phyloP scores from a whole-genome alignment of 2,329 filamentous ascomycete species.

The Metarhizium rileyi region DNA sequence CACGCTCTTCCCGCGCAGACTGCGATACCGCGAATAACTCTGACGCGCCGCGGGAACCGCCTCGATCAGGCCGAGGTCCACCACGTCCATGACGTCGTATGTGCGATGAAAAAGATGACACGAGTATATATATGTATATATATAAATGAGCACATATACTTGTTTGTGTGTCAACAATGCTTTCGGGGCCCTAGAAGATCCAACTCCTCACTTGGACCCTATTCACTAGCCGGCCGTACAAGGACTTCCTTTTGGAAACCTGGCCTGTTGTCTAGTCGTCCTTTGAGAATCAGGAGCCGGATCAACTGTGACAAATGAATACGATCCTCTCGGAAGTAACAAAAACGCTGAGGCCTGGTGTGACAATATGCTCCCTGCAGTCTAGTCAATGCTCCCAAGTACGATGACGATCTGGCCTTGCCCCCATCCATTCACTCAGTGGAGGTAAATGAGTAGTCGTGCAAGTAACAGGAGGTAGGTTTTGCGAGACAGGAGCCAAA shows the following conservation, averaged over 20 bases:
- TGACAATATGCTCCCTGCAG: neutral
- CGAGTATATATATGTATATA: too few species aligned
- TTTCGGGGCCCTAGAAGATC: neutral
- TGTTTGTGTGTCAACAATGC: neutral
- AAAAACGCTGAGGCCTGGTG: neutral
- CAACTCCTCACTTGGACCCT: neutral
- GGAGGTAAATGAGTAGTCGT: neutral
- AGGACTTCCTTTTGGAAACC: neutral
- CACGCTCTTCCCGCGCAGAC: conserved; percentile 25
- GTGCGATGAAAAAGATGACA: too few species aligned
- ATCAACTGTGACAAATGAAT: neutral
- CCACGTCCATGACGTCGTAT: conserved; percentile 3
- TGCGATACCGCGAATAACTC: conserved; percentile 22
- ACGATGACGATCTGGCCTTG: neutral
- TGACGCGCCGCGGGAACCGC: conserved; percentile 12
- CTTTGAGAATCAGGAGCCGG: too few species aligned
- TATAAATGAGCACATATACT: neutral
- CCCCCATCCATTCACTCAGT: neutral
- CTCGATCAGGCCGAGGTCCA: conserved; percentile 4
- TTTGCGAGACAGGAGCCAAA: too few species aligned
- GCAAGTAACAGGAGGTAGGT: neutral
- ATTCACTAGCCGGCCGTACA: neutral
- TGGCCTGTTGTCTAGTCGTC: neutral
- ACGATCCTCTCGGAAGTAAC: neutral
- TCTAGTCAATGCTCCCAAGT: neutral